Conservation (phyloP, 768 basidiomycete genomes). For the Phanerodontia chrysosporium region DNA sequence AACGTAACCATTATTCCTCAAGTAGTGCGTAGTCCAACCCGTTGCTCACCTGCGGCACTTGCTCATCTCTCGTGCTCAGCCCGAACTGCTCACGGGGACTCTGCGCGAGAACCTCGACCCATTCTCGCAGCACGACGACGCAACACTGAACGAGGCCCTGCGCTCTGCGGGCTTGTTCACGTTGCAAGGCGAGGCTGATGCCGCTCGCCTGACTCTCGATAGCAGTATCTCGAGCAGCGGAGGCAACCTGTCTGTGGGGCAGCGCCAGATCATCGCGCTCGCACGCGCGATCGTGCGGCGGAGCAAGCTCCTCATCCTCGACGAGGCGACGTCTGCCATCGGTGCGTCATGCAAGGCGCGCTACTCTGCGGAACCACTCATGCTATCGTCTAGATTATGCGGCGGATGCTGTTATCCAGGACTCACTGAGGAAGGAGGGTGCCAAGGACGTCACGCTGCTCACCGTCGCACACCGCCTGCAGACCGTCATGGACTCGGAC, state of each 20-base stretch:
- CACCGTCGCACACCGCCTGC: slow-evolving; percentile 55
- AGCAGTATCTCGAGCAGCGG: slow-evolving; percentile 41
- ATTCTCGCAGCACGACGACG: slow-evolving; percentile 51
- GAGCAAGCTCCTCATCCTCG: slow-evolving; percentile 54
- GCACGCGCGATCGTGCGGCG: slow-evolving; percentile 53
- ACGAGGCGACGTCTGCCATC: slow-evolving; percentile 51
- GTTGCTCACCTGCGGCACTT: not conserved
- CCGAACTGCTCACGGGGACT: slow-evolving; percentile 51
- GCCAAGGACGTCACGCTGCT: slow-evolving; percentile 43
- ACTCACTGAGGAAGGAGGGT: slow-evolving; percentile 45
- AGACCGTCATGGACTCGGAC: slow-evolving; percentile 59
- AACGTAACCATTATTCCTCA: slow-evolving; percentile 61
- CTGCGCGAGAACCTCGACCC: slow-evolving; percentile 58
- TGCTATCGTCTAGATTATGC: slow-evolving; percentile 37
- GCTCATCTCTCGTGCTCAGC: slow-evolving; percentile 20
- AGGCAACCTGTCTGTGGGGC: slow-evolving; percentile 47
- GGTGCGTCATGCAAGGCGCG: slow-evolving; percentile 20
- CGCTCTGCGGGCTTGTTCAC: slow-evolving; percentile 44
- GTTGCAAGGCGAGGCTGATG: slow-evolving; percentile 36
- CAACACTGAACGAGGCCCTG: slow-evolving; percentile 44
- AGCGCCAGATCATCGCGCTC: slow-evolving; percentile 58
- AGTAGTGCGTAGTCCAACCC: slow-evolving; percentile 32
- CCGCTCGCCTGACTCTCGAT: slow-evolving; percentile 39
- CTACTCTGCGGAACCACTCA: not conserved
- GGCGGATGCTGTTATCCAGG: slow-evolving; percentile 55